Percentiles rank a stretch among this genome's conserved stretches.
Evolutionary conservation across 257 asterid genomes (phyloP).

Genomic region (Solanum paucissectum): DNA sequence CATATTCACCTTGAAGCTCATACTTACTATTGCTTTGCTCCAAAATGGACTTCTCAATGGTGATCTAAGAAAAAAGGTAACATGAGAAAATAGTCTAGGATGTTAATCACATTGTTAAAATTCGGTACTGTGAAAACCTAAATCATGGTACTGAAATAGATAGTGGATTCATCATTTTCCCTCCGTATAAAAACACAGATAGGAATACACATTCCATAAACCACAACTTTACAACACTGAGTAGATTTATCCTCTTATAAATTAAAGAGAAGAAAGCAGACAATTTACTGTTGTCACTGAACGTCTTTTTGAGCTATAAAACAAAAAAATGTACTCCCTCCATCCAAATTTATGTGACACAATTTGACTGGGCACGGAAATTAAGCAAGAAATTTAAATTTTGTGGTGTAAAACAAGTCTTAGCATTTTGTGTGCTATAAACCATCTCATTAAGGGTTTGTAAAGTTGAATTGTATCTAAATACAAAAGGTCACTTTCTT

Average conservation of each 20-base stretch:
- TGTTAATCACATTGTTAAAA: background rate
- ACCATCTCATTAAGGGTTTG: background rate
- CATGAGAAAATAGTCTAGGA: background rate
- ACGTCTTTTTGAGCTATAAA: background rate
- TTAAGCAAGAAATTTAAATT: background rate
- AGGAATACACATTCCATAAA: background rate
- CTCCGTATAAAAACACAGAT: background rate
- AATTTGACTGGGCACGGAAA: background rate
- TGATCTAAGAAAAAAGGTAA: slow-evolving; percentile 38
- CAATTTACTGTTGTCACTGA: background rate
- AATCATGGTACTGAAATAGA: background rate
- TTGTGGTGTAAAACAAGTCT: background rate
- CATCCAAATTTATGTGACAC: background rate
- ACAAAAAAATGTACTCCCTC: background rate
- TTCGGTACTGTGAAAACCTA: background rate
- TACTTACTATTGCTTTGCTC: slow-evolving; percentile 95
- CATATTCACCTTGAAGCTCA: slow-evolving; percentile 98
- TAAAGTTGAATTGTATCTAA: background rate
- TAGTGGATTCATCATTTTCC: background rate
- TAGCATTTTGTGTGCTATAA: background rate
- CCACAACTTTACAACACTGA: background rate
- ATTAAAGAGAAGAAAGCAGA: background rate
- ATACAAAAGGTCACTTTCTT: background rate
- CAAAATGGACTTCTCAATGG: slow-evolving; percentile 81
- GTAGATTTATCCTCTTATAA: background rate